Base-by-base conservation (phyloP, 768 basidiomycete species). In the Lactifluus piperatus region DNA sequence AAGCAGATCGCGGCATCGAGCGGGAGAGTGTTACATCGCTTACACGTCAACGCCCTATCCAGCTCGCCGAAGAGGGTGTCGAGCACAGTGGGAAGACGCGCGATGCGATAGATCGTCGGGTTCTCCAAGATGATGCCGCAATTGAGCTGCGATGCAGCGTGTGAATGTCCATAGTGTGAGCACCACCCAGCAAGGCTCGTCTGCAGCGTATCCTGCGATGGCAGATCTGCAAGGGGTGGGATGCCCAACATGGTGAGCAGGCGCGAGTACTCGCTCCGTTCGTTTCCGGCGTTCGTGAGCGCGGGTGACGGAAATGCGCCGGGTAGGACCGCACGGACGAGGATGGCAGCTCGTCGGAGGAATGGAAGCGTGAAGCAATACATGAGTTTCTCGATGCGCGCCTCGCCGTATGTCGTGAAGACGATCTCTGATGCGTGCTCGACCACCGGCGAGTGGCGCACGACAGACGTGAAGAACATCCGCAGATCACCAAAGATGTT, bases 321-420 rank as follows among this genome's bases (percentile, higher is more conserved):
- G 2, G 90, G 84, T 44, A 86, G 76, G 41, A 91, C 76, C 0
- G 91, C 81, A 8, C 88, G 85, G 60, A 86, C 89, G 7, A 98
- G 78, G 50, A 97, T 89, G 11, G 91, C 84, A 0, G 87, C 89
- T 0, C 88, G 81, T 18, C 95, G 86, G 10, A 98, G 81, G 77
- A 97, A 97, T 3, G 94, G 94, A 0, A 97, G 77, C 0, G 91
- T 92, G 71, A 94, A 91, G 0, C 84, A 77, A 67, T 94, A 94
- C 34, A 97, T 73, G 46, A 94, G 72, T 70, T 88, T 91, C 67
- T 94, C 87, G 48, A 97, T 86, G 37, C 86, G 78, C 4, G 84
- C 85, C 67, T 92, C 90, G 52, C 92, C 88, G 62, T 92, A 86
- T 3, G 84, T 81, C 44, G 86, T 83, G 54, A 94, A 85, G 1